Base-by-base conservation (phyloP, 768 basidiomycete species). In the Amanita rimosa region DNA sequence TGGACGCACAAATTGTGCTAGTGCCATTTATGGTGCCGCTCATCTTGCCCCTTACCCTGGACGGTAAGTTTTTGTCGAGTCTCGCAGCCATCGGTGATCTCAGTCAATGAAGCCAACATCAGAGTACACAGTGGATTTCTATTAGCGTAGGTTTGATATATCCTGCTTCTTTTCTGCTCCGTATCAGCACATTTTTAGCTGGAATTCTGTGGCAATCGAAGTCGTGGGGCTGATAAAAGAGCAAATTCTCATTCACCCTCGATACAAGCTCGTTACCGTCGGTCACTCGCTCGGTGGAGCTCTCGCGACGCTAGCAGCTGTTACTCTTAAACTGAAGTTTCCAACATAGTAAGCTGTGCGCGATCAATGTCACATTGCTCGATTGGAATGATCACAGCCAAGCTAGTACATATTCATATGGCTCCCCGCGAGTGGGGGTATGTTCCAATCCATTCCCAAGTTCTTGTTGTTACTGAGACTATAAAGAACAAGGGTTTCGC, bases 221-320 rank as follows among this genome's bases (percentile, higher is more conserved):
- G 64, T 76, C 22, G 57, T 69, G 6, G 49, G 61, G 9, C 59
- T 70, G 19, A 51, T 78, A 3, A 54, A 60, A 4, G 49, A 57
- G 6, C 67, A 75, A 51, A 55, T 74, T 1, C 52, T 56, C 9
- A 50, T 51, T 3, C 62, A 75, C 49, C 61, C 65, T 2, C 65
- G 58, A 1, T 70, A 69, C 53, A 55, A 64, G 1, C 59, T 79
- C 27, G 68, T 73, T 7, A 71, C 71, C 0, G 65, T 66, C 4
- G 78, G 78, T 0, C 78, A 80, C 55, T 79, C 77, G 1, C 59
- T 78, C 8, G 78, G 78, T 8, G 78, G 76, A 6, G 63, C 76
- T 0, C 57, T 80, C 4, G 68, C 78, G 1, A 64, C 72, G 2
- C 59, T 79, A 1, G 73, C 70, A 1, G 73, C 73, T 2, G 61